Evolutionary conservation across 352 stramenopile genomes (phyloP).

Genomic region (Phytophthora pini): DNA sequence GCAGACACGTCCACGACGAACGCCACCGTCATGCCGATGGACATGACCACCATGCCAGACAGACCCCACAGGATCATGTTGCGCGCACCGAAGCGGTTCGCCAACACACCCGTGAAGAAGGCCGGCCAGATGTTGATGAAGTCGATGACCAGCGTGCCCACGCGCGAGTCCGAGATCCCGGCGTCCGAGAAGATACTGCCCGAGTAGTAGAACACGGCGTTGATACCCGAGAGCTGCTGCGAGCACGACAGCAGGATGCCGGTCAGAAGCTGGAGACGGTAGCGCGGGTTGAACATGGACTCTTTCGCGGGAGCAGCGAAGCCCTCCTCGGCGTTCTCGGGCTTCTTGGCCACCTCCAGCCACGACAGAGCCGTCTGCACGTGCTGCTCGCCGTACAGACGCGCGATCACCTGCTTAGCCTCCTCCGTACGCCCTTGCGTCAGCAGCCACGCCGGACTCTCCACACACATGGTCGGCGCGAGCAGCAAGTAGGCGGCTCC

Average conservation of each 20-base stretch:
- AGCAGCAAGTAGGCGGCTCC: neutral
- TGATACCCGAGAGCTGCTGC: neutral
- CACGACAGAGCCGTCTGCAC: conserved; percentile 1
- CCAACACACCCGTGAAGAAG: conserved; percentile 1
- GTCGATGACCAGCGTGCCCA: neutral
- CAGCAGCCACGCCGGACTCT: neutral
- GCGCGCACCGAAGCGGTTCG: neutral
- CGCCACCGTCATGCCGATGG: conserved; percentile 1
- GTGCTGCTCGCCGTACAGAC: neutral
- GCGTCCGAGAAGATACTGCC: conserved; percentile 1
- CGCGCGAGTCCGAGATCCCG: neutral
- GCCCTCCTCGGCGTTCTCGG: conserved; percentile 1
- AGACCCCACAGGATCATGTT: conserved; percentile 1
- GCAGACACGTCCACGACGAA: conserved; percentile 1
- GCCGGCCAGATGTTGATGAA: neutral
- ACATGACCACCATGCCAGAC: neutral
- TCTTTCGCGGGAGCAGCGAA: neutral
- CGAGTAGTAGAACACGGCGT: conserved; percentile 1
- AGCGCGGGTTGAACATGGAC: neutral
- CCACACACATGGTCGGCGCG: neutral
- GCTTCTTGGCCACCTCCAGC: neutral
- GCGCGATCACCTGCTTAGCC: neutral
- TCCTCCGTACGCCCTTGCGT: neutral
- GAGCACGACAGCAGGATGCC: conserved; percentile 1
- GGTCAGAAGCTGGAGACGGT: conserved; percentile 1